Percentiles rank a stretch among this genome's conserved stretches.
These are phyloP conservation scores for Puccinia brachypodii DNA, from an alignment of 1,284 basidiomycete species.

Conservation along the genomic window DNA sequence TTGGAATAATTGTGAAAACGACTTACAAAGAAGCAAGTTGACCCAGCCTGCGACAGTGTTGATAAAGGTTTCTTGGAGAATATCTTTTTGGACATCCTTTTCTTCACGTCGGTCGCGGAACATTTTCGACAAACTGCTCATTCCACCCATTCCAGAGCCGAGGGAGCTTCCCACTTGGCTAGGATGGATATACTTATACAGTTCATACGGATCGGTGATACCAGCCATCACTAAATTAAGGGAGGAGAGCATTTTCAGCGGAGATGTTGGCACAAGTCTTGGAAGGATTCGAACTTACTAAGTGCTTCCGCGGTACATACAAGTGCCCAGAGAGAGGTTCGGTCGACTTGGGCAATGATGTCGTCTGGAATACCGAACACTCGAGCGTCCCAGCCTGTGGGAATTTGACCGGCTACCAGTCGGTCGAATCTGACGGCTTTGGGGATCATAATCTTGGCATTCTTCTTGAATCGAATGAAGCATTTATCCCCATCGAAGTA, in stretches of 20 bases:
- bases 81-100: slow-evolving; percentile 95
- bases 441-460: slow-evolving; percentile 86
- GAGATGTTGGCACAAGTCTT: not conserved
- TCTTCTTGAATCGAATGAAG: slow-evolving; percentile 99
- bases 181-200: slow-evolving; percentile 82
- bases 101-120: slow-evolving; percentile 98
- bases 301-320: slow-evolving; percentile 92
- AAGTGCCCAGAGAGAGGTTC: slow-evolving; percentile 94
- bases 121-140: slow-evolving; percentile 67
- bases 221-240: slow-evolving; percentile 71
- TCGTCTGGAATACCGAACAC: slow-evolving; percentile 98
- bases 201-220: slow-evolving; percentile 85
- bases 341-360: slow-evolving; percentile 90
- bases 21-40: slow-evolving; percentile 72
- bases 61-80: slow-evolving; percentile 98
- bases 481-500: slow-evolving; percentile 80
- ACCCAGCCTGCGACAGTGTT: slow-evolving; percentile 98
- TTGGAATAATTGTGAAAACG: not conserved
- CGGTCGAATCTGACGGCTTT: slow-evolving; percentile 95
- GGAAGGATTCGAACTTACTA: slow-evolving; percentile 55
- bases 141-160: slow-evolving; percentile 47
- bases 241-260: not conserved
- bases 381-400: slow-evolving; percentile 93
- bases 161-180: slow-evolving; percentile 69
- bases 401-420: slow-evolving; percentile 90